A percentile compares a stretch with the other conserved stretches of the same genome.
phyloP scores from a whole-genome alignment of 2,329 filamentous ascomycete species.

The Colletotrichum sp. region DNA sequence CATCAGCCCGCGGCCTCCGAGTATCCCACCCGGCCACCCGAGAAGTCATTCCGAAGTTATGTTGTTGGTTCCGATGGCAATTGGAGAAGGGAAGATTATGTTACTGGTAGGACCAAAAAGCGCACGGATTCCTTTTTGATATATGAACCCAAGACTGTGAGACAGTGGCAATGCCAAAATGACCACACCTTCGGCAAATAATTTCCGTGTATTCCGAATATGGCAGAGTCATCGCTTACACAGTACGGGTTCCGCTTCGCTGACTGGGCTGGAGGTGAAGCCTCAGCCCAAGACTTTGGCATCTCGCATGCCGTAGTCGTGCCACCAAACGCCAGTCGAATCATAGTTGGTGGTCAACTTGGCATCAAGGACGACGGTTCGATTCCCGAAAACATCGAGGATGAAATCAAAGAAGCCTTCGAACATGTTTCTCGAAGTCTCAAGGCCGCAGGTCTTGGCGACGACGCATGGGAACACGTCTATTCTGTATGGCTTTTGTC shows the following conservation, averaged over 20 bases:
- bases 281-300: background rate
- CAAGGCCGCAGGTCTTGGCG: background rate
- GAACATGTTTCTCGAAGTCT: background rate
- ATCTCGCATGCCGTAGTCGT: background rate
- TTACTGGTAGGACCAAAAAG: background rate
- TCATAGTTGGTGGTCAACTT: background rate
- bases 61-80: background rate
- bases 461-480: background rate
- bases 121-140: background rate
- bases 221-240: background rate
- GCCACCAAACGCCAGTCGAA: background rate
- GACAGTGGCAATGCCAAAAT: background rate
- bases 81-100: background rate
- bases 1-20: background rate
- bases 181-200: background rate
- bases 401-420: background rate
- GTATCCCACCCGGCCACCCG: background rate
- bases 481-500: background rate
- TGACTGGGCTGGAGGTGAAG: background rate
- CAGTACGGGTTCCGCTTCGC: background rate
- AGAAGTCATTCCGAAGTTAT: background rate
- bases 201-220: background rate
- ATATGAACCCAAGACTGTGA: background rate
- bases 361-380: background rate
- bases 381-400: background rate